phyloP scores from a whole-genome alignment of 768 basidiomycete species.

The Collybia nuda region DNA sequence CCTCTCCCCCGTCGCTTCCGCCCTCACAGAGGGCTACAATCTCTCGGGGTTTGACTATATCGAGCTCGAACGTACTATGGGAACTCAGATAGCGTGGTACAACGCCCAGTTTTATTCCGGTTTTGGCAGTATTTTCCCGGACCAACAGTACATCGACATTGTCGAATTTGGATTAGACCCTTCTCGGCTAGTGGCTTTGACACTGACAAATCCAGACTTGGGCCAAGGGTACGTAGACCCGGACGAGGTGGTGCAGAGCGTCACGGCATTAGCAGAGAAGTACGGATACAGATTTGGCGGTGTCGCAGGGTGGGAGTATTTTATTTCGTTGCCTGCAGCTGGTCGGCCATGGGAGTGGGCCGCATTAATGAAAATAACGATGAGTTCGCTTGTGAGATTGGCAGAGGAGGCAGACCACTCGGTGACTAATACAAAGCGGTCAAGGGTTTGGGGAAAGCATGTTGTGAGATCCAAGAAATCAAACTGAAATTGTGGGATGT shows the following conservation, averaged over 20 bases:
- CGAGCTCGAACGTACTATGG: slow-evolving; percentile 12
- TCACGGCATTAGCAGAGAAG: slow-evolving; percentile 10
- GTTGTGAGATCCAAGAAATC: no score
- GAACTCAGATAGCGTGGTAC: slow-evolving; percentile 17
- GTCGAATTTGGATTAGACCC: slow-evolving; percentile 16
- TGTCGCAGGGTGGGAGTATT: slow-evolving; percentile 25
- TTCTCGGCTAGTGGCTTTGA: slow-evolving; percentile 16
- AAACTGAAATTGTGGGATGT: no score
- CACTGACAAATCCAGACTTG: slow-evolving; percentile 19
- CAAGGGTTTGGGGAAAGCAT: background rate
- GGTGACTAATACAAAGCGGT: background rate
- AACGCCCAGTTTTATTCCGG: slow-evolving; percentile 26
- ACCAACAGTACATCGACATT: slow-evolving; percentile 19
- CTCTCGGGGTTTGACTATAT: slow-evolving; percentile 25
- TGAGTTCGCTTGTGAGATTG: slow-evolving; percentile 3
- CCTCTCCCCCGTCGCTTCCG: slow-evolving; percentile 21
- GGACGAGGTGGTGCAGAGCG: slow-evolving; percentile 14
- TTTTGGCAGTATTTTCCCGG: slow-evolving; percentile 19
- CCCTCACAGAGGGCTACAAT: slow-evolving; percentile 18
- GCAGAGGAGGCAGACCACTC: background rate
- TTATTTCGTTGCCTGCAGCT: slow-evolving; percentile 18
- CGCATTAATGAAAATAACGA: slow-evolving; percentile 7
- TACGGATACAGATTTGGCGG: slow-evolving; percentile 22
- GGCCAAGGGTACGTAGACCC: slow-evolving; percentile 16
- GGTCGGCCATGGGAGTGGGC: slow-evolving; percentile 19